A percentile compares a stretch with the other conserved stretches of the same genome.
Evolutionary conservation across 345 rosid genomes (phyloP).

Genomic region (Pugionium dolabratum): DNA sequence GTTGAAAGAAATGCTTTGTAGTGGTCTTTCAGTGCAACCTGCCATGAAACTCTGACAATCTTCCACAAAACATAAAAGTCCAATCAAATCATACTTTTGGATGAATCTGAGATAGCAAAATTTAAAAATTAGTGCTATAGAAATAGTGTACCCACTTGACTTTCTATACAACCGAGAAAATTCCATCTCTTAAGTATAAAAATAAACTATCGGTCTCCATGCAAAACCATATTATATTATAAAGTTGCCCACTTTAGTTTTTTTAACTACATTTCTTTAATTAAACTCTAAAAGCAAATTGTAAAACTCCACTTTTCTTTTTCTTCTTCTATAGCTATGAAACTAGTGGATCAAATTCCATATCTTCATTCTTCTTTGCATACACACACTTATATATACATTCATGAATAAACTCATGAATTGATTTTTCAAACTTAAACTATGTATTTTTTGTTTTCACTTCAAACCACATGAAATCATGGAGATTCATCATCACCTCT

Average conservation of each 20-base stretch:
- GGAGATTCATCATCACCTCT: constrained; percentile 28
- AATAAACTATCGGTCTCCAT: constrained; percentile 31
- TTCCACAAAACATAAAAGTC: constrained; percentile 34
- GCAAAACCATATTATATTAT: constrained; percentile 34
- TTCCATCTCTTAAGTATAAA: neutral
- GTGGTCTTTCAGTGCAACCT: constrained; percentile 43
- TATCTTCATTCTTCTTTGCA: constrained; percentile 14
- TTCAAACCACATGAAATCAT: constrained; percentile 32
- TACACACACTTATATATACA: neutral
- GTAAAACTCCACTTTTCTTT: constrained; percentile 23
- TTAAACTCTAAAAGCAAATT: constrained; percentile 38
- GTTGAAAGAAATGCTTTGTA: constrained; percentile 33
- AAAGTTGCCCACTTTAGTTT: constrained; percentile 14
- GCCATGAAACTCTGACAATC: constrained; percentile 37
- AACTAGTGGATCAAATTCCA: constrained; percentile 31
- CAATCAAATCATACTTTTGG: constrained; percentile 26
- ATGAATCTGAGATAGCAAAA: constrained; percentile 3
- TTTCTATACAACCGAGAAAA: neutral
- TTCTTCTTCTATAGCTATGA: constrained; percentile 30
- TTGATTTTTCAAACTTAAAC: neutral
- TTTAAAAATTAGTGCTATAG: constrained; percentile 10
- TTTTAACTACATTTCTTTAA: constrained; percentile 27
- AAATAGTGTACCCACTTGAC: constrained; percentile 25
- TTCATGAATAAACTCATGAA: constrained; percentile 2
- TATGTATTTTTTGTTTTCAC: constrained; percentile 13